Evolutionary conservation across 2,329 filamentous ascomycete genomes (phyloP).

Genomic region (Furcasterigmium sp.): DNA sequence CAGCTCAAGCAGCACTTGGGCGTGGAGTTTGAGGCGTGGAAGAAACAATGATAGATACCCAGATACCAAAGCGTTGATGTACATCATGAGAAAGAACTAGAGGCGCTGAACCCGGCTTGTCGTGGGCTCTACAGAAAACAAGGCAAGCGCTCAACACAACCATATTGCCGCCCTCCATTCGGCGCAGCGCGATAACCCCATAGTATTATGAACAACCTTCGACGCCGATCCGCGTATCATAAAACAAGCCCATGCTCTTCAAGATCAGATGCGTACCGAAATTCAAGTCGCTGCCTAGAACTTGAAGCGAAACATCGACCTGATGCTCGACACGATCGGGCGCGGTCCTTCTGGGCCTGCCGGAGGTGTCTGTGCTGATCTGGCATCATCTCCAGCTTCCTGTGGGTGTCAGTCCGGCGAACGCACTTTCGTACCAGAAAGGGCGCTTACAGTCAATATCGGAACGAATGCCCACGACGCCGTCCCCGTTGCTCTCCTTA

Average conservation of each 20-base stretch:
- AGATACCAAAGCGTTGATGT: too few relatives aligned
- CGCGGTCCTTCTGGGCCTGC: background rate
- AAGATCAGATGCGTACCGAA: too few relatives aligned
- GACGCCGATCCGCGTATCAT: conserved; percentile 3
- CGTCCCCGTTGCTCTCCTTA: too few relatives aligned
- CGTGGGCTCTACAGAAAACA: too few relatives aligned
- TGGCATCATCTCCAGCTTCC: background rate
- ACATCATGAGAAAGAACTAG: too few relatives aligned
- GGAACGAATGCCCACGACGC: too few relatives aligned
- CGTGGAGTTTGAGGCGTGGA: conserved; percentile 73
- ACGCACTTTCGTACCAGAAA: background rate
- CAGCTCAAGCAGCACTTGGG: conserved; percentile 71
- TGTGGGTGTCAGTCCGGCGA: background rate
- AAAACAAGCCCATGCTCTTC: too few relatives aligned
- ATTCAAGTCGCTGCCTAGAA: background rate
- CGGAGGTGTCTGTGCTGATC: background rate
- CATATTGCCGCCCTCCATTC: too few relatives aligned
- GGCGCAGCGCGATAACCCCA: background rate
- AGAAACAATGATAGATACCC: conserved; percentile 43
- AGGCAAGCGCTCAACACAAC: too few relatives aligned
- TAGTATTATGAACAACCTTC: too few relatives aligned
- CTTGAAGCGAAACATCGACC: conserved; percentile 1
- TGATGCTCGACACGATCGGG: background rate
- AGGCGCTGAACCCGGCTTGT: too few relatives aligned
- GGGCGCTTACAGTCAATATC: too few relatives aligned